phyloP scores from a whole-genome alignment of 257 asterid genomes.

The Petunia axillaris region DNA sequence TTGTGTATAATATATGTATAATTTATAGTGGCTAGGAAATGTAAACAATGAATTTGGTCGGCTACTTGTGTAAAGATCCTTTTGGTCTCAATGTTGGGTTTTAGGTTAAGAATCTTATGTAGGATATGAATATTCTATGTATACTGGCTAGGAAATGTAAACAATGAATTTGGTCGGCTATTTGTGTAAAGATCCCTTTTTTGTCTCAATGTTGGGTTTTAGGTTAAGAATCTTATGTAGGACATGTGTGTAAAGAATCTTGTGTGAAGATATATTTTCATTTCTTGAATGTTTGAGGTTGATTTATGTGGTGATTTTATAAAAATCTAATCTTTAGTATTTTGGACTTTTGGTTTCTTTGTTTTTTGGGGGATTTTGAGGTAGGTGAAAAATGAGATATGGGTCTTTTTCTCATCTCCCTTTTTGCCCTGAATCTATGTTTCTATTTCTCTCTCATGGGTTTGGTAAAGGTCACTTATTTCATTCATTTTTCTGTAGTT shows the following conservation, averaged over 20 bases:
- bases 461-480: conserved; percentile 40
- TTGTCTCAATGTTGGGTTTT: background rate
- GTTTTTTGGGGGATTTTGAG: conserved; percentile 1
- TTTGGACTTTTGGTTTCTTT: background rate
- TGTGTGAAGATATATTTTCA: background rate
- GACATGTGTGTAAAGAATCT: conserved; percentile 1
- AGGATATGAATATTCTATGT: background rate
- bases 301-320: conserved; percentile 17
- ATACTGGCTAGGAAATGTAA: too few relatives aligned
- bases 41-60: too few relatives aligned
- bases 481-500: conserved; percentile 24
- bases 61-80: too few relatives aligned
- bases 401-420: conserved; percentile 26
- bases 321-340: background rate
- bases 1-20: too few relatives aligned
- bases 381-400: background rate
- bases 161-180: too few relatives aligned
- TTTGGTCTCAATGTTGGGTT: background rate
- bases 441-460: conserved; percentile 26
- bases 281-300: background rate
- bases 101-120: conserved; percentile 1
- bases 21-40: too few relatives aligned
- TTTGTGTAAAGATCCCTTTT: too few relatives aligned
- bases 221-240: conserved; percentile 10
- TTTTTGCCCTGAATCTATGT: conserved; percentile 22